Percentiles rank a stretch among this genome's conserved stretches.
phyloP scores from a whole-genome alignment of 768 basidiomycete genomes.

The Naganishia friedmannii region DNA sequence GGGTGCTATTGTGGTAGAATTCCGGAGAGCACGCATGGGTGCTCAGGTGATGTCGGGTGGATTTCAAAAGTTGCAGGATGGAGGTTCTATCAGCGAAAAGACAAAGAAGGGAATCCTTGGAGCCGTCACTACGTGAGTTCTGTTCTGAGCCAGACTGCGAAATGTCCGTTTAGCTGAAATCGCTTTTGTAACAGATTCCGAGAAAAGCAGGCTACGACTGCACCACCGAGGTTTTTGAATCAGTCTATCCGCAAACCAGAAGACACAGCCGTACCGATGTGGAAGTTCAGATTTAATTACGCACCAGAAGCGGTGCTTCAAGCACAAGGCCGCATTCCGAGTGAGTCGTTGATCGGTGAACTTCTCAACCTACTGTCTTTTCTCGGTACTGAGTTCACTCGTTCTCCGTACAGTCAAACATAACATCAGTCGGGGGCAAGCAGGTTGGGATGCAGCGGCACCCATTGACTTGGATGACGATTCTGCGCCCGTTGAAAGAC shows the following conservation, averaged over 20 bases:
- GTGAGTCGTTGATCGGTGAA: too few species aligned
- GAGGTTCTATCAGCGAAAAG: constrained; percentile 7
- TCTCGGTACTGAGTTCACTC: background rate
- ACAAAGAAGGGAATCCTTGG: constrained; percentile 16
- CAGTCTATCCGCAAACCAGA: background rate
- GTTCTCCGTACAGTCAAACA: background rate
- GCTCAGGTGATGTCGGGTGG: background rate
- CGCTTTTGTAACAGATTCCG: background rate
- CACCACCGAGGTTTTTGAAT: background rate
- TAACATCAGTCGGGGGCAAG: background rate
- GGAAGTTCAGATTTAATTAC: too few species aligned
- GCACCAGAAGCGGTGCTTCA: too few species aligned
- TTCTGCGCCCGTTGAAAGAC: too few species aligned
- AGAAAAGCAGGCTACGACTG: background rate
- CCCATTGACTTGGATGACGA: background rate
- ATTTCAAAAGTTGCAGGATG: background rate
- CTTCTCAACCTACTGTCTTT: too few species aligned
- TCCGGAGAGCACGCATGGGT: background rate
- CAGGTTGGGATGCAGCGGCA: background rate
- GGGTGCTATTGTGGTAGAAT: background rate
- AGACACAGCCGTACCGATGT: background rate
- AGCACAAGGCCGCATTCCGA: too few species aligned
- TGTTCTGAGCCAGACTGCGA: background rate
- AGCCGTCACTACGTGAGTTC: constrained; percentile 3
- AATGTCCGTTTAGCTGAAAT: background rate